A percentile compares a stretch with the other conserved stretches of the same genome.
Evolutionary conservation across 179 eudicot species (phyloP).

Genomic region (Silene noctiflora): DNA sequence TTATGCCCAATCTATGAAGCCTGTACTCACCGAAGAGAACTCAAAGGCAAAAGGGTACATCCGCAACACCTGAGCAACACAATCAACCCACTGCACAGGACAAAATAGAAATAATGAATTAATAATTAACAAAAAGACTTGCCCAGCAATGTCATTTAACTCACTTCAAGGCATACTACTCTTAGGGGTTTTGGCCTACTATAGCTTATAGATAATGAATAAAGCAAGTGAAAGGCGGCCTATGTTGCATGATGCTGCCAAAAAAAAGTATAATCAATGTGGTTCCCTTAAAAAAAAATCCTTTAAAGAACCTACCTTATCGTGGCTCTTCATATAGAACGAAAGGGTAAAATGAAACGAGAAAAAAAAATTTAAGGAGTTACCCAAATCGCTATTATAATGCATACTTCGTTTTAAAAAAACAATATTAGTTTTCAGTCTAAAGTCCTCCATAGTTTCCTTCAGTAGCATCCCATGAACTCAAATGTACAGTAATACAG

Average conservation of each 20-base stretch:
- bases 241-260: constrained; percentile 6
- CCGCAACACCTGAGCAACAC: constrained; percentile 88
- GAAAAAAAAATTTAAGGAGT: not conserved
- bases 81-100: constrained; percentile 90
- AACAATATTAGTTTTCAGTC: not conserved
- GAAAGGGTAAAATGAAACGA: not conserved
- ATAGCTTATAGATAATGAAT: not conserved
- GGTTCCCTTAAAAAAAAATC: not conserved
- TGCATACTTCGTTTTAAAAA: too few relatives aligned
- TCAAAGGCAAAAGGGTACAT: constrained; percentile 97
- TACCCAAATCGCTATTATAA: not conserved
- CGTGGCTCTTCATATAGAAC: not conserved
- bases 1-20: constrained; percentile 1
- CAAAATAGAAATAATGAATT: constrained; percentile 18
- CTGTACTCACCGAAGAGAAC: constrained; percentile 72
- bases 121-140: not conserved
- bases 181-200: not conserved
- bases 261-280: not conserved
- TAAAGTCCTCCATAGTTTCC: not conserved
- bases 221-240: constrained; percentile 3
- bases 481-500: not conserved
- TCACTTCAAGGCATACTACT: not conserved
- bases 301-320: not conserved
- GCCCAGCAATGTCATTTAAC: not conserved
- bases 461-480: not conserved